These are phyloP conservation scores for Sarcodon aspratus DNA, from an alignment of 768 basidiomycete genomes.

Conservation along the genomic window DNA sequence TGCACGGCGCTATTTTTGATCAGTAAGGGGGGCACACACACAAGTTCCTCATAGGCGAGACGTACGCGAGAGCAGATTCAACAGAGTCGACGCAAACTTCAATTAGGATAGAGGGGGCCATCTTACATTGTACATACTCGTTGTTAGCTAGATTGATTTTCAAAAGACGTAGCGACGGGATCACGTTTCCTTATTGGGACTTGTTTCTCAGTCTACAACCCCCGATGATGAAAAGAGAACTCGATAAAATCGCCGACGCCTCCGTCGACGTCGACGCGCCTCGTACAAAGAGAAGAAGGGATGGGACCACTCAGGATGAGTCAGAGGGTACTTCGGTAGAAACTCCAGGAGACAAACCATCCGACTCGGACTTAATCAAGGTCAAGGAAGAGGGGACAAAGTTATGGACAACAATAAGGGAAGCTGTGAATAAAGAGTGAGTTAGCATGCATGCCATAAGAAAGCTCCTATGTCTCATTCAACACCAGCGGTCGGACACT, in stretches of 20 bases:
- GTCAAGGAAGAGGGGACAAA: conserved; percentile 59
- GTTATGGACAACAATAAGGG: conserved; percentile 71
- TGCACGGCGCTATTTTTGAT: conserved; percentile 41
- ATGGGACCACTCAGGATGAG: conserved; percentile 16
- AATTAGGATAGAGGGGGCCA: background rate
- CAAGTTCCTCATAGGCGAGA: conserved; percentile 3
- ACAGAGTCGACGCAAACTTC: conserved; percentile 66
- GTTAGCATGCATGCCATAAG: conserved; percentile 24
- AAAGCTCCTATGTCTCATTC: conserved; percentile 15
- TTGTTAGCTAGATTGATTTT: too few species aligned
- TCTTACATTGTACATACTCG: too few species aligned
- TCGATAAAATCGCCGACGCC: conserved; percentile 24
- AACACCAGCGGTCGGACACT: conserved; percentile 47
- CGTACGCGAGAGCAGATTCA: conserved; percentile 56
- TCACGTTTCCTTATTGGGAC: background rate
- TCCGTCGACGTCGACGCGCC: conserved; percentile 30
- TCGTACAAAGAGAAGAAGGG: conserved; percentile 41
- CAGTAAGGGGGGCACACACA: background rate
- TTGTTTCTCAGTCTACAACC: background rate
- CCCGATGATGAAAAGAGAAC: conserved; percentile 40
- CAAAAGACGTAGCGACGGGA: too few species aligned
- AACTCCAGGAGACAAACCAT: conserved; percentile 25
- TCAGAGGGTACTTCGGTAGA: conserved; percentile 5
- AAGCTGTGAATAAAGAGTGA: conserved; percentile 83
- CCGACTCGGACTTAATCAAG: conserved; percentile 14